Conservation (phyloP, 2,329 filamentous ascomycete genomes). For the Macrophomina tecta region DNA sequence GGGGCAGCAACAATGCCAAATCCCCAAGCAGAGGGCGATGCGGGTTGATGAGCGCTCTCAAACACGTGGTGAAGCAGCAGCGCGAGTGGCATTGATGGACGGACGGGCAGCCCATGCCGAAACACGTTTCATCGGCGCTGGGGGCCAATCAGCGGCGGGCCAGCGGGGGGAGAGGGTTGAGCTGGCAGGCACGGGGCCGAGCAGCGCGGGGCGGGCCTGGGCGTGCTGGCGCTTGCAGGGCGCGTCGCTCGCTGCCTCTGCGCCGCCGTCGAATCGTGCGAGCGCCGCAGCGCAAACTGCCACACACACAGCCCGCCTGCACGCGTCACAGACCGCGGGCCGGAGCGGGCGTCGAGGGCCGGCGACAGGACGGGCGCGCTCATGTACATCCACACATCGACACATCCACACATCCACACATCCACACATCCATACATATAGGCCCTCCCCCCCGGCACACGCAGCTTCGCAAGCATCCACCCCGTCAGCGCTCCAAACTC, state of each 20-base stretch:
- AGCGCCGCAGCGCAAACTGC: not conserved
- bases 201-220: not conserved
- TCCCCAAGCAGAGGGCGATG: slow-evolving; percentile 8
- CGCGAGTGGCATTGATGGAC: slow-evolving; percentile 1
- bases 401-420: no score
- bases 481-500: not conserved
- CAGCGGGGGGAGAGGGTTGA: not conserved
- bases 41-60: not conserved
- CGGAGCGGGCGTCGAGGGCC: not conserved
- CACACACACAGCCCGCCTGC: not conserved
- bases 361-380: no score
- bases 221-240: slow-evolving; percentile 2
- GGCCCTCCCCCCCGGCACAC: not conserved
- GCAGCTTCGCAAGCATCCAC: not conserved
- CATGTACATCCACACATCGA: no score
- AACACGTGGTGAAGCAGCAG: slow-evolving; percentile 14
- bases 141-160: not conserved
- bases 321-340: not conserved
- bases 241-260: not conserved
- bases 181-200: no score
- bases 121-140: slow-evolving; percentile 15
- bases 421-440: no score
- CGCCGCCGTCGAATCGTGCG: not conserved
- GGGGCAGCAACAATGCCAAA: slow-evolving; percentile 1
- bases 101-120: slow-evolving; percentile 4